Conservation (phyloP, 495 filamentous ascomycete species). For the Bryoglossum gracile region DNA sequence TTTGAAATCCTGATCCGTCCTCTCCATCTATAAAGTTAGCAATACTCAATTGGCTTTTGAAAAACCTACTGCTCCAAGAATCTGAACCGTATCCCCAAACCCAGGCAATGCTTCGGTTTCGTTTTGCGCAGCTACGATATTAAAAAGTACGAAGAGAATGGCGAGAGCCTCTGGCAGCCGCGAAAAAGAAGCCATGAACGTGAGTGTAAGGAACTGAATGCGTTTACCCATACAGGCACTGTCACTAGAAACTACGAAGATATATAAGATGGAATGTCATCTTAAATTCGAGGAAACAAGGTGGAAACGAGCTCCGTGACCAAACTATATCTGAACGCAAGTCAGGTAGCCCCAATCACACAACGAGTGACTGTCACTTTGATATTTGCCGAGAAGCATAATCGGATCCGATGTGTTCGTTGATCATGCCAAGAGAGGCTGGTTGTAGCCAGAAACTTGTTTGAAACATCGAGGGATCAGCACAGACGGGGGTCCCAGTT, state of each 20-base stretch:
- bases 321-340: background rate
- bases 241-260: background rate
- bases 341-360: background rate
- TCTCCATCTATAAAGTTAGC: conserved; percentile 12
- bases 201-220: background rate
- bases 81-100: conserved; percentile 14
- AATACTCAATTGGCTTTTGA: background rate
- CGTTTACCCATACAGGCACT: background rate
- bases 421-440: background rate
- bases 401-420: background rate
- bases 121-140: conserved; percentile 10
- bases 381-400: background rate
- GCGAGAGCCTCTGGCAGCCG: conserved; percentile 7
- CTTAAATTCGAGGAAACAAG: background rate
- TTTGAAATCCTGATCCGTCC: conserved; percentile 21
- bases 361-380: background rate
- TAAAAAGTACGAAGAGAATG: conserved; percentile 5
- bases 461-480: background rate
- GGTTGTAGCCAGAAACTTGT: background rate
- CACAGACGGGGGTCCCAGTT: too few relatives aligned
- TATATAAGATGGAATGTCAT: conserved; percentile 1
- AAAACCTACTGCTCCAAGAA: conserved; percentile 11
- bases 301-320: background rate
- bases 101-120: conserved; percentile 6
- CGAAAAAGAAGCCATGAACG: conserved; percentile 16